Evolutionary conservation across 371 early-diverging fungal species (phyloP), one percentile per base, ranked within the genome.

Genomic region (Apophysomyces variabilis): DNA sequence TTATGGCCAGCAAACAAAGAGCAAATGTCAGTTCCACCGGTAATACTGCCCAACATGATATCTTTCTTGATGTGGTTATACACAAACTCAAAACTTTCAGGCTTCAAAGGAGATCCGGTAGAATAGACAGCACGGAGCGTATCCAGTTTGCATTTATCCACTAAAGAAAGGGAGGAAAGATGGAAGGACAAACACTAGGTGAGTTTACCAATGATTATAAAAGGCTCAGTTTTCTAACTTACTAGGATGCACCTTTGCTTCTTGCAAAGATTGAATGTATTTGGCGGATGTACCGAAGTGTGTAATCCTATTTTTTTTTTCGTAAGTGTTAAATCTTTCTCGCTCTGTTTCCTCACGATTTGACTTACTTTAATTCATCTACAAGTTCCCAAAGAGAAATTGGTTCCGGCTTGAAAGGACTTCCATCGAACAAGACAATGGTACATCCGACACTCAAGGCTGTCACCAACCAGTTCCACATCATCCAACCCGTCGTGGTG

Each of bases 401-500:
- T 8, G 93, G 87, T 6, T 86, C 73, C 7, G 97, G 96, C 71
- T 91, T 92, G 83, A 98, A 95, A 1, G 98, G 99, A 46, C 94
- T 94, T 21, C 99, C 99, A 68, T 97, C 97, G 87, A 93, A 98
- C 4, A 93, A 77, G 3, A 97, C 94, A 43, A 96, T 84, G 1
- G 96, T 93, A 9, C 85, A 72, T 35, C 96, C 97, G 11, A 91
- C 79, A 37, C 89, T 80, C n/a, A 96, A 73, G 9, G 87, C 96
- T 13, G 89, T 76, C 0, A 96, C 87, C 26, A 97, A 87, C 97
- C 97, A 98, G 77, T 98, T 96, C 98, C 98, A 98, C 99, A 98
- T 98, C 99, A 98, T 98, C 98, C 97, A 96, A 7, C 96, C 96
- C 0, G 96, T 96, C 0, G 97, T 98, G 0, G 98, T 95, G 75